A percentile compares a stretch with the other conserved stretches of the same genome.
Conservation (phyloP, 139 green algal genomes). For the Chlamydomonas schloesseri region DNA sequence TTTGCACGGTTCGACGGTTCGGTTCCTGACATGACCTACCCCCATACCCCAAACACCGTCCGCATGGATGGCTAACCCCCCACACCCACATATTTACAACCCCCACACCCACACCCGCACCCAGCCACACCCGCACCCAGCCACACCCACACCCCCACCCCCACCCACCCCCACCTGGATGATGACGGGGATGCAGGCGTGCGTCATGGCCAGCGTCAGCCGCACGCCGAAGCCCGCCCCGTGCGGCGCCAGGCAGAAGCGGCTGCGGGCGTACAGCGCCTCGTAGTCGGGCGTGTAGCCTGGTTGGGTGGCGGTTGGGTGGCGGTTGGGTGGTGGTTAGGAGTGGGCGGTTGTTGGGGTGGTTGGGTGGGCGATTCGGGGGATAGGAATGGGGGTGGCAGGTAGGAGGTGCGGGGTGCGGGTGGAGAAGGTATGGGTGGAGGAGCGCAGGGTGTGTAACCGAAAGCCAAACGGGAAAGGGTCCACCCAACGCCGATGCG, state of each 20-base stretch:
- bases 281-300: conserved; percentile 36
- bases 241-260: conserved; percentile 66
- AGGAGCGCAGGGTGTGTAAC: no score
- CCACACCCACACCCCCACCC: not conserved
- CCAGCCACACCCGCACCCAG: not conserved
- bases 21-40: no score
- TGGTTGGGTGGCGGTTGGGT: not conserved
- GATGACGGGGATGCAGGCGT: conserved; percentile 70
- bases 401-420: not conserved
- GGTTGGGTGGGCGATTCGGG: not conserved
- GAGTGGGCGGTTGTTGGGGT: not conserved
- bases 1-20: no score
- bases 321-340: not conserved
- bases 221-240: conserved; percentile 64
- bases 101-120: not conserved
- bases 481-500: no score
- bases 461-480: no score
- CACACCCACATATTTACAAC: no score
- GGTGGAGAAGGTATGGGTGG: no score
- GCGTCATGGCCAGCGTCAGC: conserved; percentile 54
- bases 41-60: no score
- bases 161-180: conserved; percentile 54
- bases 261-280: conserved; percentile 44
- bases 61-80: no score
- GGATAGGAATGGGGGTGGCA: not conserved